phyloP scores from a whole-genome alignment of 257 asterid genomes.

The Mentha longifolia region DNA sequence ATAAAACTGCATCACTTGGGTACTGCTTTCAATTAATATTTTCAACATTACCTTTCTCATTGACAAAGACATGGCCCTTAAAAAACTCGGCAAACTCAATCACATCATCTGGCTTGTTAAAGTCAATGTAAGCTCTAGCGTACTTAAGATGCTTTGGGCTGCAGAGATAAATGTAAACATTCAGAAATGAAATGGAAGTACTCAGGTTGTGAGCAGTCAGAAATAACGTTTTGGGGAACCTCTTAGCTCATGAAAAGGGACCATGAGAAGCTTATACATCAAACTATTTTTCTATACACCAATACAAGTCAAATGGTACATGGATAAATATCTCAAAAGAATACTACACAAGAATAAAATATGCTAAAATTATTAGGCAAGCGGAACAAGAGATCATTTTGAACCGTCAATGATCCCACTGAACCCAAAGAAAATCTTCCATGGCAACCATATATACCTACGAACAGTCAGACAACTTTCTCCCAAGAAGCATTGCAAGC shows the following conservation, averaged over 20 bases:
- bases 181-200: constrained; percentile 28
- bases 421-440: not conserved
- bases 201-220: not conserved
- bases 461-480: constrained; percentile 6
- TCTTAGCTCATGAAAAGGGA: not conserved
- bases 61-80: constrained; percentile 91
- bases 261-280: constrained; percentile 4
- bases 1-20: constrained; percentile 14
- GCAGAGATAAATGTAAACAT: constrained; percentile 47
- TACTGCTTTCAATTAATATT: constrained; percentile 28
- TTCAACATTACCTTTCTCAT: constrained; percentile 76
- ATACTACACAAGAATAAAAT: not conserved
- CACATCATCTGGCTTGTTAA: constrained; percentile 81
- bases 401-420: constrained; percentile 9
- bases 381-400: not conserved
- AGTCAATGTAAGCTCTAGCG: constrained; percentile 83
- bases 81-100: constrained; percentile 92
- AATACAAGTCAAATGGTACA: constrained; percentile 18
- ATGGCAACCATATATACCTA: constrained; percentile 16
- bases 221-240: not conserved
- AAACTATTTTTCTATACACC: not conserved
- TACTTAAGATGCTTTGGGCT: constrained; percentile 70
- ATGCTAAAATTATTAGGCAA: not conserved
- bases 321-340: not conserved
- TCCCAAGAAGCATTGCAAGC: not conserved